Base-by-base conservation (phyloP, 257 asterid genomes). In the Jasminum sambac region DNA sequence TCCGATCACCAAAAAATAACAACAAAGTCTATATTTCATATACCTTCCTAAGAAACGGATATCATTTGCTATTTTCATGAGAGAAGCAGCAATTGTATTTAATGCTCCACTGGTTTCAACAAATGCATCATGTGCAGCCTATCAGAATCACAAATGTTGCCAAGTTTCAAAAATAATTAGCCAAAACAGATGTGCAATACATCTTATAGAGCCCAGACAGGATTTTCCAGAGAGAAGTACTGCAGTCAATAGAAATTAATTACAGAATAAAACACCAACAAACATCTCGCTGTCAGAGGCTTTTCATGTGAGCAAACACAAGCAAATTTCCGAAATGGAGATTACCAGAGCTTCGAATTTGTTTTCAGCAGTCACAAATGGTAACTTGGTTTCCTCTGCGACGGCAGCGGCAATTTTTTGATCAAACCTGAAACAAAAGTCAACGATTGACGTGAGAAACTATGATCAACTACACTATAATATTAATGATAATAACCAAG, bases 111-210 rank as follows among this genome's bases (percentile, higher is more conserved):
- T 95, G 46, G 95, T 84, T 83, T 95, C 99, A 70, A 87, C 93
- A 89, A 87, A 95, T 72, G 98, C 95, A 84, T 89, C 98, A 83
- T 95, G 99, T 67, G 97, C 96, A 69, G 97, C 97, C 98, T 90
- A 84, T 59, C 77, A 83, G 76, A 59, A 59, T 46, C 43, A 74
- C 37, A 69, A 48, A 5, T 9, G 26, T 64, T 11, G 7, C 14
- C 58, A 36, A 64, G 61, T 46, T 8, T n/a, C 3, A 25, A 17
- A 17, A 38, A 43, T 11, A 70, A 41, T 34, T 66, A 70, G 63
- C 41, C 50, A 1, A 61, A 16, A 39, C 67, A 60, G 50, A 16
- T 48, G 58, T 43, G 30, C 48, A 67, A 39, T 30, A 13, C 50
- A 65, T 41, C 67, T 16, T n/a, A 9, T 0, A 48, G 58, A 48